Conservation (phyloP, 495 filamentous ascomycete species). For the Penicillium goetzii region DNA sequence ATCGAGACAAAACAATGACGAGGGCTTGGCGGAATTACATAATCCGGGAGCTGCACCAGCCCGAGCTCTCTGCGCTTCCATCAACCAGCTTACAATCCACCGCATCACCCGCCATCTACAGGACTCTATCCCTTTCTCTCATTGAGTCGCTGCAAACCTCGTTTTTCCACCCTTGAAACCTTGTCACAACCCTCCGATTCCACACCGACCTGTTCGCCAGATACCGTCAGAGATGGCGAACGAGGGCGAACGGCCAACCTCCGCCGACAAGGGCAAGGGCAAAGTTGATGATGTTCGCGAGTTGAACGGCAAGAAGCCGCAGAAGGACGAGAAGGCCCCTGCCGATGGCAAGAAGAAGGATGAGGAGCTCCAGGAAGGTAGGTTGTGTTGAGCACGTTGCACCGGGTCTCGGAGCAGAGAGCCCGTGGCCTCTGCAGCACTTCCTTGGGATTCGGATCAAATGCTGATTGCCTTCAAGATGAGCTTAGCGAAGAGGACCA, state of each 20-base stretch:
- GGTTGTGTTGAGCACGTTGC: slow-evolving; percentile 19
- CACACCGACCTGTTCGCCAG: slow-evolving; percentile 37
- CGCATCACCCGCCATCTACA: slow-evolving; percentile 37
- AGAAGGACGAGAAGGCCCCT: slow-evolving; percentile 69
- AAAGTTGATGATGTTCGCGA: slow-evolving; percentile 72
- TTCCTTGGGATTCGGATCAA: slow-evolving; percentile 12
- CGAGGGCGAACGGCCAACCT: slow-evolving; percentile 82
- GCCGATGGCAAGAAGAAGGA: slow-evolving; percentile 75
- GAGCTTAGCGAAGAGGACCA: slow-evolving; percentile 98
- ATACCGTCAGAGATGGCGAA: slow-evolving; percentile 74
- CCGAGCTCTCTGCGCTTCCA: slow-evolving; percentile 45
- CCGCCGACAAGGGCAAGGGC: slow-evolving; percentile 93
- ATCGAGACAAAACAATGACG: slow-evolving; percentile 31
- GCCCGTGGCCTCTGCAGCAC: slow-evolving; percentile 15
- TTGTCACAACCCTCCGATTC: slow-evolving; percentile 13
- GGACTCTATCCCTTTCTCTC: slow-evolving; percentile 24
- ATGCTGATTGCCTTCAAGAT: slow-evolving; percentile 50
- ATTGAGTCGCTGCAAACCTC: slow-evolving; percentile 18
- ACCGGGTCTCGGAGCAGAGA: slow-evolving; percentile 11
- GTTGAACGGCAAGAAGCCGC: slow-evolving; percentile 62
- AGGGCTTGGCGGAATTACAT: slow-evolving; percentile 41
- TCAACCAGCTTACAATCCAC: slow-evolving; percentile 49
- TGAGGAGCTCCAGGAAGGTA: slow-evolving; percentile 64
- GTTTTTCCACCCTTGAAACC: slow-evolving; percentile 4
- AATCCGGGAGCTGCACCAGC: slow-evolving; percentile 48